phyloP scores from a whole-genome alignment of 1,284 basidiomycete genomes.

The Schizopora paradoxa region DNA sequence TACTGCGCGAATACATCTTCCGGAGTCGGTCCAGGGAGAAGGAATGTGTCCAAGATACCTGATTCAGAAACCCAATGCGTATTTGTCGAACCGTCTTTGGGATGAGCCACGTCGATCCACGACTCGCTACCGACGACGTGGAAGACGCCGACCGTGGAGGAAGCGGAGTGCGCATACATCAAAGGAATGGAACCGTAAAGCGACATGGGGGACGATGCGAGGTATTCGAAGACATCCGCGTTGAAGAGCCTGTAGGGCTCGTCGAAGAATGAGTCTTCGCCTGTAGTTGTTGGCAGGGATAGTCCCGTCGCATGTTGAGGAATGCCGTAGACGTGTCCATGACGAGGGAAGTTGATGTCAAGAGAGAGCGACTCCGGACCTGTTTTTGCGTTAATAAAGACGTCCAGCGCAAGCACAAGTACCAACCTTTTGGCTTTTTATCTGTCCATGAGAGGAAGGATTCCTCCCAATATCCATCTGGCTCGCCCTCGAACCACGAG shows the following conservation, averaged over 20 bases:
- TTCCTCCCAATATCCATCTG: conserved; percentile 89
- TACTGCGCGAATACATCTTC: conserved; percentile 84
- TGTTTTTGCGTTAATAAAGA: conserved; percentile 30
- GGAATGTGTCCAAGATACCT: conserved; percentile 91
- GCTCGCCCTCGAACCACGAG: conserved; percentile 86
- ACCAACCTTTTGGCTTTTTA: conserved; percentile 87
- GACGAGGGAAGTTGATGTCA: conserved; percentile 91
- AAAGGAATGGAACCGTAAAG: conserved; percentile 91
- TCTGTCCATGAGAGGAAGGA: conserved; percentile 83
- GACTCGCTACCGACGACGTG: conserved; percentile 91
- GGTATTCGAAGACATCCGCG: conserved; percentile 96
- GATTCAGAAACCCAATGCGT: conserved; percentile 98
- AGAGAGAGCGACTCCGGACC: conserved; percentile 92
- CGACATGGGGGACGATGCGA: conserved; percentile 85
- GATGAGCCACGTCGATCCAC: conserved; percentile 86
- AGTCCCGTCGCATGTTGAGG: conserved; percentile 94
- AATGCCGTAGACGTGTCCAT: conserved; percentile 88
- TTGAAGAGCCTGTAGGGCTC: conserved; percentile 98
- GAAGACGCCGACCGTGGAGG: conserved; percentile 85
- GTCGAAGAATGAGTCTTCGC: conserved; percentile 62
- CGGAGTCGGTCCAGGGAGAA: conserved; percentile 87
- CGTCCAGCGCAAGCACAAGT: too few species aligned
- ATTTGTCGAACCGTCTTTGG: conserved; percentile 58
- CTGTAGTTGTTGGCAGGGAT: conserved; percentile 81
- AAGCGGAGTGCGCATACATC: conserved; percentile 84